Conservation (phyloP, 2,329 filamentous ascomycete genomes). For the Fusarium scirpi region DNA sequence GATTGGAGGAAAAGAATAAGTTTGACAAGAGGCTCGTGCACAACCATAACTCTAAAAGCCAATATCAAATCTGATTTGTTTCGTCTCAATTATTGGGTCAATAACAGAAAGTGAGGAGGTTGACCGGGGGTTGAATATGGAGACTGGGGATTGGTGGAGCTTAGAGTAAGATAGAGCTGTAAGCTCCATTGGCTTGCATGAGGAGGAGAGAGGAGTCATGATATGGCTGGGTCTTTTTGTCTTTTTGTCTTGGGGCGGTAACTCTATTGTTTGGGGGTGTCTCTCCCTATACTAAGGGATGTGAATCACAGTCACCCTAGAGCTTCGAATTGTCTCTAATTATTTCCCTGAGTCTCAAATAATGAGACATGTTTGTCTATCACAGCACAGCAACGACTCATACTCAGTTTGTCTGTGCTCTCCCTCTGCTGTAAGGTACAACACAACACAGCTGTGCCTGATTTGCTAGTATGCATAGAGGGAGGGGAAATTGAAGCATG, state of each 20-base stretch:
- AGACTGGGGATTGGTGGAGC: slow-evolving; percentile 30
- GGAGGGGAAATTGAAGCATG: slow-evolving; percentile 27
- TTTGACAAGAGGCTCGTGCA: slow-evolving; percentile 12
- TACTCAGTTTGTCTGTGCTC: slow-evolving; percentile 28
- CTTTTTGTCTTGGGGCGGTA: slow-evolving; percentile 11
- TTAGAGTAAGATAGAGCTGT: background rate
- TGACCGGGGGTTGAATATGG: slow-evolving; percentile 7
- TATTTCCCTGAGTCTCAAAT: background rate
- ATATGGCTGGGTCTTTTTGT: slow-evolving; percentile 23
- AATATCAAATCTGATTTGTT: slow-evolving; percentile 17
- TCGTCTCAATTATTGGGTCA: slow-evolving; percentile 15
- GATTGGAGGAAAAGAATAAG: slow-evolving; percentile 29
- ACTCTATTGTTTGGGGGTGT: slow-evolving; percentile 18
- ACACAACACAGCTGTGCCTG: slow-evolving; percentile 30
- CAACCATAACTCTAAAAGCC: slow-evolving; percentile 15
- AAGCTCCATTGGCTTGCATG: slow-evolving; percentile 11
- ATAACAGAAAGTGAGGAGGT: slow-evolving; percentile 26
- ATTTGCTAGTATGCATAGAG: slow-evolving; percentile 16
- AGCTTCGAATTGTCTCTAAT: slow-evolving; percentile 1
- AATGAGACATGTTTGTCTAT: slow-evolving; percentile 16
- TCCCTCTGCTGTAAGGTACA: slow-evolving; percentile 40
- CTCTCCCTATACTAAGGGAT: background rate
- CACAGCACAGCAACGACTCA: background rate
- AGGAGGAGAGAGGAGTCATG: slow-evolving; percentile 27
- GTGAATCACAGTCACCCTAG: background rate